Evolutionary conservation across 345 rosid genomes (phyloP).

Genomic region (Syzygium oleosum): DNA sequence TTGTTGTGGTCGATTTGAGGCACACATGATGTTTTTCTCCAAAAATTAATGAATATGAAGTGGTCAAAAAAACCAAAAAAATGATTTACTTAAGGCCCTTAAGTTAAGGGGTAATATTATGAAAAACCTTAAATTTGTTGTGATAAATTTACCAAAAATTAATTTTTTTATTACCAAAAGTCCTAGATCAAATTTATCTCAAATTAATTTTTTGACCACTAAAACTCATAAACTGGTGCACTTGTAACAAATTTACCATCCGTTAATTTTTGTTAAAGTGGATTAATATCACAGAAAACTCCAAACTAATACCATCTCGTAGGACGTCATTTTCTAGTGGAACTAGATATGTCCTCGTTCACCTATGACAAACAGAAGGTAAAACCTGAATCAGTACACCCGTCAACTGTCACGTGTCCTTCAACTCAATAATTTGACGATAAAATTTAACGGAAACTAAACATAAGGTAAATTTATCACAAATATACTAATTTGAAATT

Average conservation of each 20-base stretch:
- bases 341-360: no score
- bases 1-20: not conserved
- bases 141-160: no score
- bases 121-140: not conserved
- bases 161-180: no score
- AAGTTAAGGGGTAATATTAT: not conserved
- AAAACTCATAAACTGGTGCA: not conserved
- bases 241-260: rapidly evolving
- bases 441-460: no score
- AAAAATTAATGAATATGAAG: not conserved
- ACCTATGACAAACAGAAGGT: no score
- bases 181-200: rapidly evolving
- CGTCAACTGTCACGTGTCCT: no score
- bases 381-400: no score
- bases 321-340: no score
- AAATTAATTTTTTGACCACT: not conserved
- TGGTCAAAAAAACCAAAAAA: no score
- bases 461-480: not conserved
- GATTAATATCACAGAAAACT: rapidly evolving
- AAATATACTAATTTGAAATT: rapidly evolving
- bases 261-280: no score
- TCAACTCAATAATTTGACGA: no score
- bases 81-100: not conserved
- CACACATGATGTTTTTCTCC: not conserved
- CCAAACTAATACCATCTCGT: no score